A percentile compares a stretch with the other conserved stretches of the same genome.
These are phyloP conservation scores for Colletotrichum filicis DNA, from an alignment of 2,329 filamentous ascomycete species.

Conservation along the genomic window DNA sequence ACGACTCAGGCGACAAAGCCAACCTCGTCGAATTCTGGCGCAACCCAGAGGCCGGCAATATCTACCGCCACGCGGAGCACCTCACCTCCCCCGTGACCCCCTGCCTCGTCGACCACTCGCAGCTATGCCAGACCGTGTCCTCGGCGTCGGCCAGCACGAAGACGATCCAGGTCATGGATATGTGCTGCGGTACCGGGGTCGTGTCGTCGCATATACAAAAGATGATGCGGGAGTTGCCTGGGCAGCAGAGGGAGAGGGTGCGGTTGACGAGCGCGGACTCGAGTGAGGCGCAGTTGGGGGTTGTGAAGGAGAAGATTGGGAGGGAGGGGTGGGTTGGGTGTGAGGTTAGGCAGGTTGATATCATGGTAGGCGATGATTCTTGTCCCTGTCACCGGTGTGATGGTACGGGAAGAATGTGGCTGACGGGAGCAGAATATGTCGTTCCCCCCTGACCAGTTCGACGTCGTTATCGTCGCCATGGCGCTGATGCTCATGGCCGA, in stretches of 20 bases:
- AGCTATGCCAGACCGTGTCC: not conserved
- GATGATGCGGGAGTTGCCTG: not conserved
- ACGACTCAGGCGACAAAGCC: not conserved
- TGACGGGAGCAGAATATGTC: not conserved
- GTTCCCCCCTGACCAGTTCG: not conserved
- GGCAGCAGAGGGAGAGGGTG: not conserved
- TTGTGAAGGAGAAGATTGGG: slow-evolving; percentile 1
- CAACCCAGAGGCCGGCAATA: slow-evolving; percentile 1
- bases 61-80: slow-evolving; percentile 7
- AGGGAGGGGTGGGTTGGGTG: not conserved
- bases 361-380: not conserved
- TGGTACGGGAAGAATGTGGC: too few species aligned
- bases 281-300: slow-evolving; percentile 7
- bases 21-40: slow-evolving; percentile 8
- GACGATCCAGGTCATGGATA: slow-evolving; percentile 1
- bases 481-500: slow-evolving; percentile 16
- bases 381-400: not conserved
- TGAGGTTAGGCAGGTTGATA: not conserved
- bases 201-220: slow-evolving; percentile 10
- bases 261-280: slow-evolving; percentile 2
- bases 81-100: slow-evolving; percentile 1
- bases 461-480: slow-evolving; percentile 4
- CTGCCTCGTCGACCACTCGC: not conserved
- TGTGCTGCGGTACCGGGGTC: slow-evolving; percentile 19
- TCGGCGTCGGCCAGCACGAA: not conserved